These are phyloP conservation scores for Skeletonema potamos DNA, from an alignment of 108 stramenopile genomes.

Conservation along the genomic window DNA sequence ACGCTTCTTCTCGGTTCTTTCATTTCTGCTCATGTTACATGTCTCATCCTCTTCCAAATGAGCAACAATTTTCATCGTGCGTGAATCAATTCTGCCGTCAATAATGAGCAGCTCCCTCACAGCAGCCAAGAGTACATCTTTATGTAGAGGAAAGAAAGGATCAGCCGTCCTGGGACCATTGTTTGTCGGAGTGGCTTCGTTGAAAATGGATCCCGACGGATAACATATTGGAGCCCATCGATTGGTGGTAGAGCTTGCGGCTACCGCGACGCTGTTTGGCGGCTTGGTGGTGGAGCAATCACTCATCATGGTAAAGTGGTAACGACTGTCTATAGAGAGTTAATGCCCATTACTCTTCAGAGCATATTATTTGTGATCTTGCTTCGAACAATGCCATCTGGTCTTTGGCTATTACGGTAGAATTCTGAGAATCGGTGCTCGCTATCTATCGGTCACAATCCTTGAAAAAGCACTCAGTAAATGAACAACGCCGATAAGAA, in stretches of 20 bases:
- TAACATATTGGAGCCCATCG: constrained; percentile 38
- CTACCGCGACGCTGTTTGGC: too few relatives aligned
- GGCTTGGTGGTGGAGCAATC: too few relatives aligned
- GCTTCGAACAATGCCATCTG: not conserved
- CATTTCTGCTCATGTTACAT: not conserved
- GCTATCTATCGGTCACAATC: too few relatives aligned
- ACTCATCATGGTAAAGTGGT: not conserved
- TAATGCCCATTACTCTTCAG: too few relatives aligned
- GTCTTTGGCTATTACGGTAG: too few relatives aligned
- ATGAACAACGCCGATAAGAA: too few relatives aligned
- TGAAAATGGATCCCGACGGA: constrained; percentile 33
- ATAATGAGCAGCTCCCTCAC: constrained; percentile 48
- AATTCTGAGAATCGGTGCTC: too few relatives aligned
- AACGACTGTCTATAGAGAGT: too few relatives aligned
- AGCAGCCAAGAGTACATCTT: constrained; percentile 43
- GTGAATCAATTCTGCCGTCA: constrained; percentile 38
- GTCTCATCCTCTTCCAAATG: not conserved
- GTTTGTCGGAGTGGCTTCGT: not conserved
- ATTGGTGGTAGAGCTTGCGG: not conserved
- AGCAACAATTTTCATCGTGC: constrained; percentile 26
- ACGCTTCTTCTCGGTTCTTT: not conserved
- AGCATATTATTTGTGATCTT: too few relatives aligned
- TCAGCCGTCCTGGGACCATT: constrained; percentile 1
- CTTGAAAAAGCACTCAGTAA: too few relatives aligned
- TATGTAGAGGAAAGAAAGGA: constrained; percentile 54